Conservation (phyloP, 192 early-diverging fungal genomes). For the Thamnidium elegans region DNA sequence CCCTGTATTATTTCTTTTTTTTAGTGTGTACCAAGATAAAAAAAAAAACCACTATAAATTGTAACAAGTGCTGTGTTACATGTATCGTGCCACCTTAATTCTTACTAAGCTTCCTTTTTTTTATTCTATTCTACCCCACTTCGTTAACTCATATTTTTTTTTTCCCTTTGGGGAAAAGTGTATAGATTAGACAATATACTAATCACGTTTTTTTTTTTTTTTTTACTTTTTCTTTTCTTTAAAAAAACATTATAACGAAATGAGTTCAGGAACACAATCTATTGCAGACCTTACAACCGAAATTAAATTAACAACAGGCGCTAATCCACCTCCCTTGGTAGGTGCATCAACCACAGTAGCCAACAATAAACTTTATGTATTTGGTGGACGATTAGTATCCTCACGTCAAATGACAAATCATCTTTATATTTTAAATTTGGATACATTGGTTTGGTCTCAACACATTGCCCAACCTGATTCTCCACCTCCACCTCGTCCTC, state of each 20-base stretch:
- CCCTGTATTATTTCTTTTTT: too few species aligned
- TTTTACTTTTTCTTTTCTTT: too few species aligned
- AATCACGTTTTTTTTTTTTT: too few species aligned
- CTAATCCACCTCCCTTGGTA: slow-evolving; percentile 70
- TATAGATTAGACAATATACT: too few species aligned
- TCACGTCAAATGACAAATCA: slow-evolving; percentile 69
- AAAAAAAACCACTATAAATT: too few species aligned
- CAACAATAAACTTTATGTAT: slow-evolving; percentile 58
- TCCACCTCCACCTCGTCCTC: slow-evolving; percentile 42
- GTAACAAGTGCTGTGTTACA: too few species aligned
- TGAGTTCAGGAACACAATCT: slow-evolving; percentile 42
- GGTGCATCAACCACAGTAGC: slow-evolving; percentile 66
- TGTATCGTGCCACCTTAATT: too few species aligned
- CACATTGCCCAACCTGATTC: slow-evolving; percentile 41
- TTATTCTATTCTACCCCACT: too few species aligned
- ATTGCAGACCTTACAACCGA: slow-evolving; percentile 53
- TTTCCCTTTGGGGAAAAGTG: too few species aligned
- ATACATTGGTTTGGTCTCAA: slow-evolving; percentile 57
- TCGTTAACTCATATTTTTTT: too few species aligned
- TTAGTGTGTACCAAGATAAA: too few species aligned
- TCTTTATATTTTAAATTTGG: slow-evolving; percentile 64
- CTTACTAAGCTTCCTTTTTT: too few species aligned
- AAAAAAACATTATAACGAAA: background rate
- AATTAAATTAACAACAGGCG: slow-evolving; percentile 51
- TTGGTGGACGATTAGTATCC: slow-evolving; percentile 67